Percentiles rank a stretch among this genome's conserved stretches.
Evolutionary conservation across 345 rosid species (phyloP).

Genomic region (Odontarrhena argentea): DNA sequence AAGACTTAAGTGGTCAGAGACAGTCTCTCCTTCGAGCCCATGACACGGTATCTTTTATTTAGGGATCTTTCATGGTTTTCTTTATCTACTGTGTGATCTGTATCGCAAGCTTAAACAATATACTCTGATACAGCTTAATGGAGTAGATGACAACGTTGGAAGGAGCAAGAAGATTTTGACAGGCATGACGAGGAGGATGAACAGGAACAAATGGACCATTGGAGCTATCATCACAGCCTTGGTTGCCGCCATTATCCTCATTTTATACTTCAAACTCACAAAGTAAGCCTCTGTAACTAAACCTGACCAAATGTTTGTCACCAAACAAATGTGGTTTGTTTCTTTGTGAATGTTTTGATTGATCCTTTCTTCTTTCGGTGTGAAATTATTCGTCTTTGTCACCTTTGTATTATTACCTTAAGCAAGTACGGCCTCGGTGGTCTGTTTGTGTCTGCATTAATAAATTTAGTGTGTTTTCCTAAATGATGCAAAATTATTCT

Average conservation of each 20-base stretch:
- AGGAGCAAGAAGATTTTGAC: slow-evolving; percentile 87
- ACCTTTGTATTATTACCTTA: slow-evolving; percentile 3
- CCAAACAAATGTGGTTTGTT: slow-evolving; percentile 18
- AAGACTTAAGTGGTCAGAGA: slow-evolving; percentile 87
- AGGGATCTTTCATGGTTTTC: background rate
- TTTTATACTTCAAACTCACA: slow-evolving; percentile 85
- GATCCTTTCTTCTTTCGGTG: slow-evolving; percentile 31
- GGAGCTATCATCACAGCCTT: slow-evolving; percentile 61
- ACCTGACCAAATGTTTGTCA: background rate
- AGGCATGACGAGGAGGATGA: slow-evolving; percentile 77
- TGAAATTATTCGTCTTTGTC: slow-evolving; percentile 24
- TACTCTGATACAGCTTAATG: slow-evolving; percentile 63
- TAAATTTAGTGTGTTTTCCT: too few relatives aligned
- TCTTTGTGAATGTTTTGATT: slow-evolving; percentile 9
- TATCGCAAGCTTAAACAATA: background rate
- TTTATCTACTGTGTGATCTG: background rate
- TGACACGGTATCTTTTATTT: slow-evolving; percentile 53
- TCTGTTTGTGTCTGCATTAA: too few relatives aligned
- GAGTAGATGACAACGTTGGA: slow-evolving; percentile 85
- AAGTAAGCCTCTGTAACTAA: slow-evolving; percentile 38
- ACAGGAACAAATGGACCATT: slow-evolving; percentile 84
- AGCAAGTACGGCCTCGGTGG: background rate
- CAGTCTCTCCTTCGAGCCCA: slow-evolving; percentile 79
- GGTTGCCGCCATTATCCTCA: slow-evolving; percentile 54
- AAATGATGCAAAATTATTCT: too few relatives aligned